A percentile compares a stretch with the other conserved stretches of the same genome.
Conservation (phyloP, 129 eudicot genomes). For the Heracleum sosnowskyi region DNA sequence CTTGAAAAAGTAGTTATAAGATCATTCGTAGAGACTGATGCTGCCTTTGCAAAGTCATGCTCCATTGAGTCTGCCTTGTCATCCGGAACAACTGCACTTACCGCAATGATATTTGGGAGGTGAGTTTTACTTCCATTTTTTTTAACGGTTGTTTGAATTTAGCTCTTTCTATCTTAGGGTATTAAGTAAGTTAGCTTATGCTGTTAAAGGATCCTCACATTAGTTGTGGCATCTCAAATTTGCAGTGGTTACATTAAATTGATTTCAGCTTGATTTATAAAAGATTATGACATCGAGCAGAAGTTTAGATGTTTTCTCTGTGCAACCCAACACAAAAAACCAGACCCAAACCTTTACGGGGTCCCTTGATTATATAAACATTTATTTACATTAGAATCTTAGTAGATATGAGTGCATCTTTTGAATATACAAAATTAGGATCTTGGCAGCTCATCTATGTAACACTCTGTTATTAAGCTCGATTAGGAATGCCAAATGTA, state of each 20-base stretch:
- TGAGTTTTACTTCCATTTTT: conserved; percentile 14
- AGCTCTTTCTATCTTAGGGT: background rate
- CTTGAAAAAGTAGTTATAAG: conserved; percentile 85
- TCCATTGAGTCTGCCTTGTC: conserved; percentile 58
- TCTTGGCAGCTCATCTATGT: background rate
- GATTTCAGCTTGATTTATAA: background rate
- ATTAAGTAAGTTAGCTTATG: background rate
- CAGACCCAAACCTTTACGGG: background rate
- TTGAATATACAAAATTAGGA: background rate
- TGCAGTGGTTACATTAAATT: no score
- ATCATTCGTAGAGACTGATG: conserved; percentile 75
- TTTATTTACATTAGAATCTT: background rate
- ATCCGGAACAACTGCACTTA: conserved; percentile 94
- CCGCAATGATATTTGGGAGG: conserved; percentile 95
- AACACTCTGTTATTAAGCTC: background rate
- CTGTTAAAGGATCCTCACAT: background rate
- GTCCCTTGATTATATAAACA: background rate
- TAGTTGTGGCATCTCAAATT: background rate
- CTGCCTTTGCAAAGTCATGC: conserved; percentile 79
- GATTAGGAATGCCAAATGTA: background rate
- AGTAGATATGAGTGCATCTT: background rate
- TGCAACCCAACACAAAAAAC: background rate
- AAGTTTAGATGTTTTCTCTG: background rate
- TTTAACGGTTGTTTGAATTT: background rate
- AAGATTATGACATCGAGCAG: background rate